Evolutionary conservation across 116 monocot species (phyloP), one percentile per base, ranked within the genome.

Genomic region (Iris pallida): DNA sequence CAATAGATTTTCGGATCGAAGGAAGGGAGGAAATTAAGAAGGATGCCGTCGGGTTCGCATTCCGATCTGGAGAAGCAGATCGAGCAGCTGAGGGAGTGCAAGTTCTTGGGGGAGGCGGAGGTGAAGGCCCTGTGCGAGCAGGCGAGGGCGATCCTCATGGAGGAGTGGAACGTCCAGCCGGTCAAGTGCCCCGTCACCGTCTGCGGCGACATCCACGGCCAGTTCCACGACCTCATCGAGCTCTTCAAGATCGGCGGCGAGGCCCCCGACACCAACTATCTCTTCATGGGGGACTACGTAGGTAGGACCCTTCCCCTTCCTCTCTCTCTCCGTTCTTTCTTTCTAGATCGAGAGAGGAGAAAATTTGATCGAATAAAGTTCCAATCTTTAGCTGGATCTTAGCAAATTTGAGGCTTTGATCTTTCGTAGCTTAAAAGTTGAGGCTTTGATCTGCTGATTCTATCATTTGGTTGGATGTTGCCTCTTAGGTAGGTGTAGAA

Each of bases 111-210:
- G 56, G 68, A 68, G 17, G 43, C 68, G 16, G 68, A 68, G 68
- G 68, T 68, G 68, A 68, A 68, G 57, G 55, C 44, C n/a, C 56
- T 68, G 1, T 68, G 68, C 68, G 68, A 68, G 7, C 53, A 68
- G 68, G 68, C 68, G 43, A 68, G 56, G 53, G 68, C 56, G 16
- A 16, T 68, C 4, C 68, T 68, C 55, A 57, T 68, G 68, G 68
- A 68, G 68, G 68, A 75, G 60, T 75, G 75, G 75, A 75, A 75
- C 75, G 75, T 75, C 59, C 75, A 75, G 60, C 68, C 75, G 43
- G 75, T 75, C 51, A 65, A 64, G 54, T 75, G 75, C 60, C 75
- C 75, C 8, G 75, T 75, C 53, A 75, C 75, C 61, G 75, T 75
- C 18, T 75, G 75, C 67, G 75, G 75, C 19, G 75, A 75, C 47